Evolutionary conservation across 2,329 filamentous ascomycete species (phyloP).

Genomic region (Aspergillus puulaauensis): DNA sequence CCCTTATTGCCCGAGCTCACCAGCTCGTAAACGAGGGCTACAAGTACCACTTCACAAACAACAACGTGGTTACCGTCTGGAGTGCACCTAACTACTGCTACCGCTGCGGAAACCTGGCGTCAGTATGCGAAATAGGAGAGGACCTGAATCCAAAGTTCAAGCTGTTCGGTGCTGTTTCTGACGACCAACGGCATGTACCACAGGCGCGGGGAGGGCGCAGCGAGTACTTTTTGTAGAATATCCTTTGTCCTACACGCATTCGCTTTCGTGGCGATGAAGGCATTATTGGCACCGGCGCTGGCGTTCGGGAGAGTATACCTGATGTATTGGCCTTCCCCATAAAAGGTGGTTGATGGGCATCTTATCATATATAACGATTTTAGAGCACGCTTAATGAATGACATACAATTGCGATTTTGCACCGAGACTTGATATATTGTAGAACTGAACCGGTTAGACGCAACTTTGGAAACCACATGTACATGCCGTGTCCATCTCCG

Average conservation of each 20-base stretch:
- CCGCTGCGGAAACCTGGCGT: conserved; percentile 87
- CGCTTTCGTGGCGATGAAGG: conserved; percentile 16
- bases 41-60: conserved; percentile 92
- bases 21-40: conserved; percentile 76
- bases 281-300: conserved; percentile 33
- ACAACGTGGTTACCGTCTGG: conserved; percentile 83
- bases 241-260: conserved; percentile 9
- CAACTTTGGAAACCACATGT: no score
- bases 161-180: conserved; percentile 47
- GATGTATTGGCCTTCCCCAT: conserved; percentile 15
- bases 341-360: conserved; percentile 23
- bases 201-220: conserved; percentile 45
- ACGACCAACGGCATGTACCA: conserved; percentile 48
- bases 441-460: no score
- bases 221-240: conserved; percentile 49
- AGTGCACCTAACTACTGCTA: conserved; percentile 93
- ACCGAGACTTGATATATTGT: neutral
- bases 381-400: conserved; percentile 36
- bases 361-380: conserved; percentile 38
- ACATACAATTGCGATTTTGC: conserved; percentile 17
- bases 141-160: conserved; percentile 86
- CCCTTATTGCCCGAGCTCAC: conserved; percentile 70
- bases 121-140: conserved; percentile 85
- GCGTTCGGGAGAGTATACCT: conserved; percentile 29
- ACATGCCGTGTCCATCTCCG: neutral